Percentiles rank a stretch among this genome's conserved stretches.
phyloP scores from a whole-genome alignment of 192 early-diverging fungal genomes.

The Fimicolochytrium jonesii region DNA sequence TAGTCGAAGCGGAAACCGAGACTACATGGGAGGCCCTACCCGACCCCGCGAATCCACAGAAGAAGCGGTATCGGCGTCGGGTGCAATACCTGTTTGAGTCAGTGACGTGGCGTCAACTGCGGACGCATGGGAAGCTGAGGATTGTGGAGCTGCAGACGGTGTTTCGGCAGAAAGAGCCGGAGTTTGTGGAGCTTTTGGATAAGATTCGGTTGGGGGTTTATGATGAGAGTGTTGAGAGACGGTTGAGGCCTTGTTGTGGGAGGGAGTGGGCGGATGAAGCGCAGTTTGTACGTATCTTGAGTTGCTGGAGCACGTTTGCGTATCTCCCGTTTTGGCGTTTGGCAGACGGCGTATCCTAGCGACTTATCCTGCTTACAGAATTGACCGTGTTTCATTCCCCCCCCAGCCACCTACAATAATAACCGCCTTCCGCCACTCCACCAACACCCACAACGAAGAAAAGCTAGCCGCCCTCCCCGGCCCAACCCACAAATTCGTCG shows the following conservation, averaged over 20 bases:
- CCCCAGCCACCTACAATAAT: constrained; percentile 34
- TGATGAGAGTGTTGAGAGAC: constrained; percentile 16
- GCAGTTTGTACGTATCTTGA: not conserved
- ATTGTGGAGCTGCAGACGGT: constrained; percentile 30
- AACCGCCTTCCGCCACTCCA: constrained; percentile 25
- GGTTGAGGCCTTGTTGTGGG: constrained; percentile 2
- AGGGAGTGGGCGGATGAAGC: not conserved
- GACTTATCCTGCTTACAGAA: not conserved
- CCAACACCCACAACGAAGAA: constrained; percentile 22
- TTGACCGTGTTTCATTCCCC: not conserved
- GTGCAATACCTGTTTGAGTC: constrained; percentile 24
- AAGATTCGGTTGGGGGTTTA: constrained; percentile 34
- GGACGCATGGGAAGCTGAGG: constrained; percentile 12
- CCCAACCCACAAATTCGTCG: constrained; percentile 1
- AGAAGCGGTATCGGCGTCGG: too few species aligned
- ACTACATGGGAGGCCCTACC: constrained; percentile 3
- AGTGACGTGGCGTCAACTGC: constrained; percentile 25
- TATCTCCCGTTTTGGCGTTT: not conserved
- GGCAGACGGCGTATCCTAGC: not conserved
- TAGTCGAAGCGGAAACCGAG: not conserved
- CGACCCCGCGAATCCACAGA: too few species aligned
- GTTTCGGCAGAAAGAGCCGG: constrained; percentile 38
- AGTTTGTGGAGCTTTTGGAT: constrained; percentile 38
- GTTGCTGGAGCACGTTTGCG: not conserved
- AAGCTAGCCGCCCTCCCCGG: constrained; percentile 15